A percentile compares a stretch with the other conserved stretches of the same genome.
Evolutionary conservation across 306 rosid species (phyloP).

Genomic region (Prunus dulcis): DNA sequence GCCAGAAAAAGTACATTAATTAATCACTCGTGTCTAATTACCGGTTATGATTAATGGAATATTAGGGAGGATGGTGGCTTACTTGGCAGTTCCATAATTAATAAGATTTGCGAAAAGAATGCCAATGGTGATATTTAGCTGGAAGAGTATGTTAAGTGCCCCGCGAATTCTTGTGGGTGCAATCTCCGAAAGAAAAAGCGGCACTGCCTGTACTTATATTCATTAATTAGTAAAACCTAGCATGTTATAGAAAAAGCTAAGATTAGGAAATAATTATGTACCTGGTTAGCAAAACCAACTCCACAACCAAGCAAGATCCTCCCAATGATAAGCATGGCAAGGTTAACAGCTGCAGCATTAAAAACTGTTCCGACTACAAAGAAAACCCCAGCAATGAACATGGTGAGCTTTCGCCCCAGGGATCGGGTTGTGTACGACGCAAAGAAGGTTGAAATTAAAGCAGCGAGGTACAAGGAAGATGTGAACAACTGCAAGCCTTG

Average conservation of each 20-base stretch:
- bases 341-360: conserved; percentile 53
- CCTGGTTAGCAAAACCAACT: conserved; percentile 75
- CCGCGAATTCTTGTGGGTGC: conserved; percentile 75
- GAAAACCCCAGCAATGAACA: conserved; percentile 62
- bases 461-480: conserved; percentile 62
- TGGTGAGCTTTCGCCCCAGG: conserved; percentile 56
- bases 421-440: conserved; percentile 54
- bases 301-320: conserved; percentile 71
- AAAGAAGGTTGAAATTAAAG: conserved; percentile 41
- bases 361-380: conserved; percentile 50
- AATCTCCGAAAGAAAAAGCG: conserved; percentile 64
- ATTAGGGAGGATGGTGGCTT: neutral
- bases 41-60: neutral
- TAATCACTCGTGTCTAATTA: neutral
- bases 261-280: neutral
- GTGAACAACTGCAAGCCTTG: conserved; percentile 64
- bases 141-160: conserved; percentile 67
- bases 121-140: conserved; percentile 58
- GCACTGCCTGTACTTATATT: conserved; percentile 43
- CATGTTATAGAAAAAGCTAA: neutral
- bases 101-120: conserved; percentile 57
- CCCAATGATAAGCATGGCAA: conserved; percentile 62
- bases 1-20: neutral
- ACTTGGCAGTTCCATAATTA: conserved; percentile 55
- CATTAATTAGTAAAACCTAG: neutral